Percentiles rank a stretch among this genome's conserved stretches.
phyloP scores from a whole-genome alignment of 805 yeast species.

The Myxozyma kluyveri region DNA sequence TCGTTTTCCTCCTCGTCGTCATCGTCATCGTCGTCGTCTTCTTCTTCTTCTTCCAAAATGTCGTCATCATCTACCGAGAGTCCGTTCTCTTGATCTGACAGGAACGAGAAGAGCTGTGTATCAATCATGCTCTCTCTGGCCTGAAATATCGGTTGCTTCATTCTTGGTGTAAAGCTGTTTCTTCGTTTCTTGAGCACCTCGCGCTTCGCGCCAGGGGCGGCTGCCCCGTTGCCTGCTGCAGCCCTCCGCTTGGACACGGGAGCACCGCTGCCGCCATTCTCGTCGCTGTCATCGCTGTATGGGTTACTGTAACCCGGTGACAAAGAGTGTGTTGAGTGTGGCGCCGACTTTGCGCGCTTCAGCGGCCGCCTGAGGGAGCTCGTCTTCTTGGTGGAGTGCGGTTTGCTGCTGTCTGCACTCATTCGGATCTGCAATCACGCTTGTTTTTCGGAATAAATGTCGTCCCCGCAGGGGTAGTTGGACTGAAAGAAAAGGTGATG shows the following conservation, averaged over 20 bases:
- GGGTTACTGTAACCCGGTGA: not conserved
- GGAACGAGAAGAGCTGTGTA: slow-evolving; percentile 24
- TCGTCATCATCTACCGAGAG: slow-evolving; percentile 8
- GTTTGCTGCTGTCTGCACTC: no score
- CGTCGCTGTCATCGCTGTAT: not conserved
- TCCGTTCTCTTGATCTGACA: slow-evolving; percentile 16
- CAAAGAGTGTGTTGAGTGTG: no score
- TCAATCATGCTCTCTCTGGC: slow-evolving; percentile 6
- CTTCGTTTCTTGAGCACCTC: not conserved
- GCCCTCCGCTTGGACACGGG: no score
- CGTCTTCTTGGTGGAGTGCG: not conserved
- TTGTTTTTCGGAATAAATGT: no score
- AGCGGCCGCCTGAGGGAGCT: not conserved
- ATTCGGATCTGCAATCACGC: no score
- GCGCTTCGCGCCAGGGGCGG: no score
- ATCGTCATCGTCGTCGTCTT: slow-evolving; percentile 43
- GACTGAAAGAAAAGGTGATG: no score
- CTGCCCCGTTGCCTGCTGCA: no score
- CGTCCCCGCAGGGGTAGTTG: no score
- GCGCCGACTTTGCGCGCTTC: no score
- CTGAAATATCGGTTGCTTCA: not conserved
- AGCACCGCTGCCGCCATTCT: not conserved
- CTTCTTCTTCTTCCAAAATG: slow-evolving; percentile 20
- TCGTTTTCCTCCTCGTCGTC: slow-evolving; percentile 56
- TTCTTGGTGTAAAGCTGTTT: not conserved